Base-by-base conservation (phyloP, 1,284 basidiomycete genomes). In the Cutaneotrichosporon cavernicola region DNA sequence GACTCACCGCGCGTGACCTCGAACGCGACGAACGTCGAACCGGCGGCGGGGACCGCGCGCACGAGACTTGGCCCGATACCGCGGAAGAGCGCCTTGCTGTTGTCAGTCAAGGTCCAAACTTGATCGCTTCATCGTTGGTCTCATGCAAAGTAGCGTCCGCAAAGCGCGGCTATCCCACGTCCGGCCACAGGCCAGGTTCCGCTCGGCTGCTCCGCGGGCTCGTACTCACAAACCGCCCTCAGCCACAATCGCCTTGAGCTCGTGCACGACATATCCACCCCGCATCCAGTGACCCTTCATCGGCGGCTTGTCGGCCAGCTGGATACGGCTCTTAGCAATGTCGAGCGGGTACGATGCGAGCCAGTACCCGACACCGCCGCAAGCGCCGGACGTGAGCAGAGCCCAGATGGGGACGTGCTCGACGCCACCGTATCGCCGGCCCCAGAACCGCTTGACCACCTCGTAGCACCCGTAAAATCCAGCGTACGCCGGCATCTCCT, bases 401-500 rank as follows among this genome's bases (percentile, higher is more conserved):
- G 92, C 89, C 93, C 94, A 97, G 1, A 96, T 86, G 0, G 95
- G 95, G 3, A 97, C 69, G 47, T 89, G 82, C 31, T 84, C 67
- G 36, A 51, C 55, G 3, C 59, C 56, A 47, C 57, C 61, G n/a
- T 50, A 63, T 49, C 57, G 52, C 47, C 59, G 36, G 46, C 69
- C 84, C 71, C 97, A 92, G 62, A 84, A 81, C 14, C 92, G 87
- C 81, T 94, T 97, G 8, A 90, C 87, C 63, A 87, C 90, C 79
- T 97, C 96, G 78, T 92, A 99, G 0, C 88, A 92, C 62, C 75
- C 73, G 57, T 80, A 80, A 66, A 81, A 91, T 86, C 90, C 92
- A 49, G 94, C 93, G 75, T 97, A 97, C 8, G 93, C 95, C 4
- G 95, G 95, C 52, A 97, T 92, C 79, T 98, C 96, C 71, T 94